These are phyloP conservation scores for Dalbergia cochinchinensis DNA, from an alignment of 306 rosid genomes.

Conservation along the genomic window DNA sequence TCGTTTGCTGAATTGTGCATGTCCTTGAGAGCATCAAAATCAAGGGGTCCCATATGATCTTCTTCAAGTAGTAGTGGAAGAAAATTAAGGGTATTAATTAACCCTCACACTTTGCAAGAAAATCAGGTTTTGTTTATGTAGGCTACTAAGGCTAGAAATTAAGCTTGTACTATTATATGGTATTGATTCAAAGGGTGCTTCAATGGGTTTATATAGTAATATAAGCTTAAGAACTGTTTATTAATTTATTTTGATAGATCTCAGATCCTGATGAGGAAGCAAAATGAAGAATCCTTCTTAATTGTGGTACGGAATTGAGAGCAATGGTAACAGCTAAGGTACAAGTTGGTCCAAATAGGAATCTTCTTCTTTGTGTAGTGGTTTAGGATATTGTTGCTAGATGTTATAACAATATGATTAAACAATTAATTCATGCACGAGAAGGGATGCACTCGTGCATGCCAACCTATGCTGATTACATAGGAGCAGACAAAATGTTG, in stretches of 20 bases:
- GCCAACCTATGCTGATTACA: constrained; percentile 44
- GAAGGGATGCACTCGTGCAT: constrained; percentile 46
- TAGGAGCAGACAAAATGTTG: constrained; percentile 30
- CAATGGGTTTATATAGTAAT: constrained; percentile 25
- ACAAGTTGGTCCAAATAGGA: constrained; percentile 51
- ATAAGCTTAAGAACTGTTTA: constrained; percentile 3
- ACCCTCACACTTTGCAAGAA: too few relatives aligned
- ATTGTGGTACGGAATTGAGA: constrained; percentile 49
- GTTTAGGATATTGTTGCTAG: constrained; percentile 49
- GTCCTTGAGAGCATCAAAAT: constrained; percentile 63
- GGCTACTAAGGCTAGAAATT: constrained; percentile 6
- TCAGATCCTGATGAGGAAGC: constrained; percentile 50
- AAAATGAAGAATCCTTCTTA: constrained; percentile 47
- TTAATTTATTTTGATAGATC: constrained; percentile 44
- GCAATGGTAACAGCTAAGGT: constrained; percentile 56
- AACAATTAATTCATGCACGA: constrained; percentile 20
- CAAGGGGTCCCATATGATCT: constrained; percentile 52
- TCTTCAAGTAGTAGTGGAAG: background rate
- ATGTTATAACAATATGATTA: constrained; percentile 22
- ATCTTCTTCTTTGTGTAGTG: constrained; percentile 41
- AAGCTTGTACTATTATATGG: constrained; percentile 25
- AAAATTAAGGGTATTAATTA: background rate
- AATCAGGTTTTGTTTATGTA: background rate
- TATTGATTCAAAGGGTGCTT: constrained; percentile 18
- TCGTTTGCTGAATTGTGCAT: constrained; percentile 66